Evolutionary conservation across 768 basidiomycete species (phyloP).

Genomic region (Stropharia rugosoannulata): DNA sequence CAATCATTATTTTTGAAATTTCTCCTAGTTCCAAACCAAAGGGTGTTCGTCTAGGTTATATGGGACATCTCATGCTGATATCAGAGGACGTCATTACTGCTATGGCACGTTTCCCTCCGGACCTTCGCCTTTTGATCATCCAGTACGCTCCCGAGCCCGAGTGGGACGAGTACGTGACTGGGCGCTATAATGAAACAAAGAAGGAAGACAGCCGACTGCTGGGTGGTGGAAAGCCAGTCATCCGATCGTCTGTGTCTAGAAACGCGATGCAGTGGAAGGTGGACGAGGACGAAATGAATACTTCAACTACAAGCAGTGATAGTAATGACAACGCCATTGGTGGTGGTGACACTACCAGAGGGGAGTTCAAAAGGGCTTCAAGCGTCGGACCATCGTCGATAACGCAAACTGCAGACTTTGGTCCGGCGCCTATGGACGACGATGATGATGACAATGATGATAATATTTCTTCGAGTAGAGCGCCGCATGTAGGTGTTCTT

Average conservation of each 20-base stretch:
- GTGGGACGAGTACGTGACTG: constrained; percentile 91
- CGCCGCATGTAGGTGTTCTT: constrained; percentile 39
- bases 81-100: constrained; percentile 93
- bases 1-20: background rate
- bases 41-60: constrained; percentile 84
- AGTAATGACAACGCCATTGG: constrained; percentile 14
- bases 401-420: constrained; percentile 64
- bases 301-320: constrained; percentile 12
- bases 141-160: constrained; percentile 69
- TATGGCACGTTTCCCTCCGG: constrained; percentile 82
- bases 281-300: constrained; percentile 56
- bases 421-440: constrained; percentile 46
- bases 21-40: constrained; percentile 62
- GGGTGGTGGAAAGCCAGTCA: constrained; percentile 81
- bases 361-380: constrained; percentile 58
- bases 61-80: constrained; percentile 95
- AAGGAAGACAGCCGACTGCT: constrained; percentile 75
- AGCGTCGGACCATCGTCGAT: constrained; percentile 42
- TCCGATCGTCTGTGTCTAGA: constrained; percentile 33
- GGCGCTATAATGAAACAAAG: constrained; percentile 85
- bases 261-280: constrained; percentile 57
- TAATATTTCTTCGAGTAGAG: constrained; percentile 42
- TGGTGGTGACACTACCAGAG: constrained; percentile 26
- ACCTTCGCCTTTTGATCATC: constrained; percentile 64
- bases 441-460: constrained; percentile 43